Conservation (phyloP, 1,284 basidiomycete genomes). For the Sanghuangporus weigelae region DNA sequence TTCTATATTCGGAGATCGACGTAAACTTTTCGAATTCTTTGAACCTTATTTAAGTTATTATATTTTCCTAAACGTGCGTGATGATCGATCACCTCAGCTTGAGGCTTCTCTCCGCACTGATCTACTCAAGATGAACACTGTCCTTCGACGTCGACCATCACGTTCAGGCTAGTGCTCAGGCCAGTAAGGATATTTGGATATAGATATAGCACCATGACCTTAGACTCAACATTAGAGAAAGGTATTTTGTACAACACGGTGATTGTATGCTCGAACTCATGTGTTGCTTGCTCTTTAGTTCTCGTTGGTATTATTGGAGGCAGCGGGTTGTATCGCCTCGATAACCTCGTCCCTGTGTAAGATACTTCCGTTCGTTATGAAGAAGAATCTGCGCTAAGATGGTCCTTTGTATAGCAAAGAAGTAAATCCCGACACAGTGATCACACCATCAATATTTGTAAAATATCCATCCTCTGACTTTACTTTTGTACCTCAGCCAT, state of each 20-base stretch:
- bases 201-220: not conserved
- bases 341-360: slow-evolving; percentile 81
- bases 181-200: not conserved
- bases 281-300: slow-evolving; percentile 36
- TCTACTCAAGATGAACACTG: not conserved
- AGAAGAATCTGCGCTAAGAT: not conserved
- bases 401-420: slow-evolving; percentile 43
- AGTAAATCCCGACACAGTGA: slow-evolving; percentile 66
- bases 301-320: slow-evolving; percentile 83
- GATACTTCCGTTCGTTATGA: slow-evolving; percentile 24
- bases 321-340: slow-evolving; percentile 83
- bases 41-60: no score
- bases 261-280: not conserved
- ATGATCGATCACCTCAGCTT: not conserved
- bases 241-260: not conserved
- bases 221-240: not conserved
- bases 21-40: not conserved
- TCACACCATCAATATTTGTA: not conserved
- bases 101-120: not conserved
- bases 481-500: slow-evolving; percentile 56
- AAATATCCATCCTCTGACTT: slow-evolving; percentile 3
- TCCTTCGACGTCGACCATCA: not conserved
- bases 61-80: not conserved
- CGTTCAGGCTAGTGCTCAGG: not conserved
- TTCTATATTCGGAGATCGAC: not conserved